Conservation (phyloP, 768 basidiomycete species). For the Imleria badia region DNA sequence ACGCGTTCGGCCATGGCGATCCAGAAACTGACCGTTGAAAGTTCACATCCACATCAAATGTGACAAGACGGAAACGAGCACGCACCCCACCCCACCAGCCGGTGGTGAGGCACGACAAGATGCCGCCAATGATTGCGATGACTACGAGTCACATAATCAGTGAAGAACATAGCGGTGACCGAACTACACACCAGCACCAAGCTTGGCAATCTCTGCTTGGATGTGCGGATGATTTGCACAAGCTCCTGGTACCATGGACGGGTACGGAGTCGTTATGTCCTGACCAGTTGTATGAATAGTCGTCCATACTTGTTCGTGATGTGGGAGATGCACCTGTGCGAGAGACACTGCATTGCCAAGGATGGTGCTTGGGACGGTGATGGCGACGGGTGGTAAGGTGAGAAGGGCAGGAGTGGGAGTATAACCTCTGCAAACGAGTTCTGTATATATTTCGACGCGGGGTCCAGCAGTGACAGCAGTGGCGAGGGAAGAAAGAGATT, state of each 20-base stretch:
- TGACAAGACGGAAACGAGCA: not conserved
- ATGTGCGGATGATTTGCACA: not conserved
- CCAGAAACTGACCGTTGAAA: not conserved
- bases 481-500: not conserved
- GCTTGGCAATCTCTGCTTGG: not conserved
- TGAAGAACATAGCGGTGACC: not conserved
- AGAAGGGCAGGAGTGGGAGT: not conserved
- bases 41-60: not conserved
- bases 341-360: not conserved
- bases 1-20: not conserved
- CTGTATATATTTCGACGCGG: conserved; percentile 3
- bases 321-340: not conserved
- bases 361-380: not conserved
- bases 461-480: conserved; percentile 1
- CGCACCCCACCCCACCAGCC: conserved; percentile 5
- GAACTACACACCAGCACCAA: not conserved
- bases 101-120: not conserved
- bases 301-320: not conserved
- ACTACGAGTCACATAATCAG: not conserved
- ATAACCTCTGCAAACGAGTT: conserved; percentile 1
- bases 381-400: not conserved
- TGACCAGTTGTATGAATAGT: not conserved
- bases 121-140: conserved; percentile 2
- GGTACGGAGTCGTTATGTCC: not conserved
- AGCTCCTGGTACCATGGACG: not conserved